Evolutionary conservation across 192 early-diverging fungal genomes (phyloP).

Genomic region (Rhizophagus clarus): DNA sequence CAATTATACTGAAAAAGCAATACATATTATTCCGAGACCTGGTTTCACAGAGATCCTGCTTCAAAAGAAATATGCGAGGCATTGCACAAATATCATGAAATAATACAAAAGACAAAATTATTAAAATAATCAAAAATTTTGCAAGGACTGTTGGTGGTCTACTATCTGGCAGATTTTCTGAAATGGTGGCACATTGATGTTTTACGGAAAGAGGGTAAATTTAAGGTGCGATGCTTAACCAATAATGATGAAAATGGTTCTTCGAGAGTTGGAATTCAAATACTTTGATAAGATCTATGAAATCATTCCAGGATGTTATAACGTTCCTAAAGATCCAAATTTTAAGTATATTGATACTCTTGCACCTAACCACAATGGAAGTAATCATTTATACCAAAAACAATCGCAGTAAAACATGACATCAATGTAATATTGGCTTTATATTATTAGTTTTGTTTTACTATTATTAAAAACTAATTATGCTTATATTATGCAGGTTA

Average conservation of each 20-base stretch:
- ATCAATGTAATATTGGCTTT: constrained; percentile 1
- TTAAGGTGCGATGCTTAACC: constrained; percentile 5
- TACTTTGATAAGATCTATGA: background rate
- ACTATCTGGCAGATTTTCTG: background rate
- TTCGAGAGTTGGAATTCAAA: background rate
- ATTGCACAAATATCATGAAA: background rate
- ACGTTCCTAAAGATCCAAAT: background rate
- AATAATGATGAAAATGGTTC: background rate
- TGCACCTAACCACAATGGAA: background rate
- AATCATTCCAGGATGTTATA: constrained; percentile 3
- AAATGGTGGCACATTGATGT: constrained; percentile 18
- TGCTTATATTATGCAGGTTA: background rate
- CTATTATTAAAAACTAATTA: background rate
- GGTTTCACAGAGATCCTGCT: constrained; percentile 25
- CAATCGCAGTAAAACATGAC: constrained; percentile 9
- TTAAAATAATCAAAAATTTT: background rate
- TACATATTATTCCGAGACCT: constrained; percentile 22
- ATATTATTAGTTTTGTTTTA: background rate
- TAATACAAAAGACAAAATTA: constrained; percentile 13
- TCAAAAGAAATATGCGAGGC: constrained; percentile 2
- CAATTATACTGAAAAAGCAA: constrained; percentile 17
- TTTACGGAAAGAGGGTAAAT: background rate
- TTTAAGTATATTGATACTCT: background rate
- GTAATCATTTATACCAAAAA: constrained; percentile 5
- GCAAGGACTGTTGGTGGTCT: background rate